Conservation (phyloP, 2,329 filamentous ascomycete species). For the Tolypocladium tundrense region DNA sequence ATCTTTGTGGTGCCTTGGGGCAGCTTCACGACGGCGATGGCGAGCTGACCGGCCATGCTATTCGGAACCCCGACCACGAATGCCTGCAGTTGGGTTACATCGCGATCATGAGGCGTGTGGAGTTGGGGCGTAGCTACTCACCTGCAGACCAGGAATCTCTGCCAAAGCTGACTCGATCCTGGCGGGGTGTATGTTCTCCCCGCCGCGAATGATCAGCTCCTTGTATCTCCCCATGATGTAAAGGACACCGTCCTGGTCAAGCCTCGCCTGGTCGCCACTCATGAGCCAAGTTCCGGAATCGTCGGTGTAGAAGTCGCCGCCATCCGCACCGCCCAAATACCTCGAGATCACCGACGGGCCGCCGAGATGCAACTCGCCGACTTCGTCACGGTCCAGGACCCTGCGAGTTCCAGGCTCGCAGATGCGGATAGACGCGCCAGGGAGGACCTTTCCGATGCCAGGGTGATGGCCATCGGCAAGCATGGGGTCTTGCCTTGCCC, state of each 20-base stretch:
- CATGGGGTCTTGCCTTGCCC: slow-evolving; percentile 19
- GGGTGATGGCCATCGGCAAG: slow-evolving; percentile 23
- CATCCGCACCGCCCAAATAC: slow-evolving; percentile 19
- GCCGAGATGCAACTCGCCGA: slow-evolving; percentile 30
- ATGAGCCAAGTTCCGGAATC: slow-evolving; percentile 22
- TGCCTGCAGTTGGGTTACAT: slow-evolving; percentile 10
- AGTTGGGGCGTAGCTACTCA: slow-evolving; percentile 1
- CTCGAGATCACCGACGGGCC: slow-evolving; percentile 22
- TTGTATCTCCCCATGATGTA: slow-evolving; percentile 32
- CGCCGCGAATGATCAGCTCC: slow-evolving; percentile 33
- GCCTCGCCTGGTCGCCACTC: slow-evolving; percentile 30
- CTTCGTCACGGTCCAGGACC: slow-evolving; percentile 17
- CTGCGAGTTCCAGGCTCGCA: slow-evolving; percentile 20
- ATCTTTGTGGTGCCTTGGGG: slow-evolving; percentile 20
- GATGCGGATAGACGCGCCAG: slow-evolving; percentile 26
- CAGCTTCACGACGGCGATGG: slow-evolving; percentile 30
- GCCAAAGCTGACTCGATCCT: slow-evolving; percentile 25
- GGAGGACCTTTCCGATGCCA: slow-evolving; percentile 29
- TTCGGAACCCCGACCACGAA: slow-evolving; percentile 34
- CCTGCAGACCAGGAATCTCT: slow-evolving; percentile 21
- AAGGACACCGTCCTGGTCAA: slow-evolving; percentile 26
- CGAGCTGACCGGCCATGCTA: slow-evolving; percentile 34
- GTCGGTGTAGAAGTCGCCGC: slow-evolving; percentile 25
- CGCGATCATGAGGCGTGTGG: not conserved
- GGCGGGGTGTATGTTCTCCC: slow-evolving; percentile 31